Evolutionary conservation across 179 eudicot species (phyloP).

Genomic region (Sideroxylon spinosum): DNA sequence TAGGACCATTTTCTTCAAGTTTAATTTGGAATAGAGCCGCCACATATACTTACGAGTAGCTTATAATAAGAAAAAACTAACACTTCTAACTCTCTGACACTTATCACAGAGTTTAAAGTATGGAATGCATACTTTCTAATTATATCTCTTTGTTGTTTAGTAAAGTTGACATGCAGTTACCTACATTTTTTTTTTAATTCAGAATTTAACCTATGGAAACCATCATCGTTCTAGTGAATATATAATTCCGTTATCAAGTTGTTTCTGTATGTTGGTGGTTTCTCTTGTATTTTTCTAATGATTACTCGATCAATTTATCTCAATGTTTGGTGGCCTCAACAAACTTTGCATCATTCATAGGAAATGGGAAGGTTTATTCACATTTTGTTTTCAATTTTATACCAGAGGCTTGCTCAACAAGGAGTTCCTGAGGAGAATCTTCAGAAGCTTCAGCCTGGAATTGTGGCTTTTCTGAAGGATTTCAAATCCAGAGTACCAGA

Average conservation of each 20-base stretch:
- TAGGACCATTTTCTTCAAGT: too few species aligned
- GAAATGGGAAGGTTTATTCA: not conserved
- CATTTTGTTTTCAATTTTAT: conserved; percentile 13
- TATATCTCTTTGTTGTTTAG: too few species aligned
- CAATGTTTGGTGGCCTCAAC: not conserved
- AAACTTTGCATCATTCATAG: not conserved
- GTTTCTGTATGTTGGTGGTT: not conserved
- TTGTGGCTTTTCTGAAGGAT: conserved; percentile 50
- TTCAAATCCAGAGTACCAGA: conserved; percentile 37
- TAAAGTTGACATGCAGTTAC: too few species aligned
- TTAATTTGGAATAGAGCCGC: too few species aligned
- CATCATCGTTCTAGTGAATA: not conserved
- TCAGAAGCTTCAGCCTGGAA: conserved; percentile 56
- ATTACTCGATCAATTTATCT: not conserved
- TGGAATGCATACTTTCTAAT: too few species aligned
- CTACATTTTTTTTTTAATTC: too few species aligned
- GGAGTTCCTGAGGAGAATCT: conserved; percentile 62
- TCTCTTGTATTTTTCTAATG: not conserved
- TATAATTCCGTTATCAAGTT: not conserved
- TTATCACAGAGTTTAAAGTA: too few species aligned
- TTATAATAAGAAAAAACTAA: too few species aligned
- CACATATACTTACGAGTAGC: too few species aligned
- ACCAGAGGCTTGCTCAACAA: conserved; percentile 57
- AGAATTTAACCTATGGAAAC: not conserved
- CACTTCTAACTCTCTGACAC: too few species aligned